These are phyloP conservation scores for Volvox carteri DNA, from an alignment of 163 green algal genomes.

Conservation along the genomic window DNA sequence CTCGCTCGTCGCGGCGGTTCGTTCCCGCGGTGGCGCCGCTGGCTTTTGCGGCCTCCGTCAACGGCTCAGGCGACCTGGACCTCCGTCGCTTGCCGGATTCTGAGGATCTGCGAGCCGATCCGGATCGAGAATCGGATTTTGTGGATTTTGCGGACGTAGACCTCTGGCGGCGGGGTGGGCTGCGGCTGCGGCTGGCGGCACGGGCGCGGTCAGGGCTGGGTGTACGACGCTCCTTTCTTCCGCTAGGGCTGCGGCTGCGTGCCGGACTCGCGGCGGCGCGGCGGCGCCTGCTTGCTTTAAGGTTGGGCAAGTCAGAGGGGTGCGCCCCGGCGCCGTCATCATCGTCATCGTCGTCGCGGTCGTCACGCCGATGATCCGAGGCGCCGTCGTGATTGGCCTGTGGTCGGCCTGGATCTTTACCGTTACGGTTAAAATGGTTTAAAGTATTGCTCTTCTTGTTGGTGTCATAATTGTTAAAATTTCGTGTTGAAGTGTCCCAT, in stretches of 20 bases:
- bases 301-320: not conserved
- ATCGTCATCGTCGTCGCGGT: too few relatives aligned
- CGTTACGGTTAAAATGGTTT: too few relatives aligned
- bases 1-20: not conserved
- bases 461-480: too few relatives aligned
- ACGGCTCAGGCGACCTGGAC: not conserved
- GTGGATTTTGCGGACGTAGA: not conserved
- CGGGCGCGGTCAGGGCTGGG: not conserved
- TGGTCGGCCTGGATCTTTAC: too few relatives aligned
- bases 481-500: too few relatives aligned
- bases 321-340: too few relatives aligned
- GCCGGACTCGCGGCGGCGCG: not conserved
- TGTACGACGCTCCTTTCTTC: not conserved
- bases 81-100: not conserved
- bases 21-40: not conserved
- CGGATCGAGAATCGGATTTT: not conserved
- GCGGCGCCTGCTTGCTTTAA: not conserved
- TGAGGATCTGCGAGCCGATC: not conserved
- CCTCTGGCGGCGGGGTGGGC: not conserved
- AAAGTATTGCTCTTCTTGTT: too few relatives aligned
- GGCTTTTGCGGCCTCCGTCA: not conserved
- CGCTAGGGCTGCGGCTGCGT: slow-evolving; percentile 11
- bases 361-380: too few relatives aligned
- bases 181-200: not conserved
- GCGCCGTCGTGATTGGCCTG: too few relatives aligned